A percentile compares a stretch with the other conserved stretches of the same genome.
phyloP scores from a whole-genome alignment of 176 grass and related monocot species.

The Carex parvula region DNA sequence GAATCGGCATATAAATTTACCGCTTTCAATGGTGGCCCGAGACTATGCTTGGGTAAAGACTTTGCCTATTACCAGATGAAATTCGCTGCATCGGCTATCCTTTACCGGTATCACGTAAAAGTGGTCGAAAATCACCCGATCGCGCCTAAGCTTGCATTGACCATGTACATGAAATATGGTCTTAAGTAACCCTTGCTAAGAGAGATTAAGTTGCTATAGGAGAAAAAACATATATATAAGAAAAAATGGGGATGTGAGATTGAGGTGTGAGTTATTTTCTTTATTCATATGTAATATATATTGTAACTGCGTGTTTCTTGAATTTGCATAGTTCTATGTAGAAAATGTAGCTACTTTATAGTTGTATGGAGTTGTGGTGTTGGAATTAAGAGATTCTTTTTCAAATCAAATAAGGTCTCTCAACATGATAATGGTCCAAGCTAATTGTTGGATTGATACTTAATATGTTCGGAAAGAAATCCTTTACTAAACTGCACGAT shows the following conservation, averaged over 20 bases:
- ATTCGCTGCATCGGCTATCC: slow-evolving; percentile 70
- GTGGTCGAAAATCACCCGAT: slow-evolving; percentile 64
- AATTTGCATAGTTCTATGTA: slow-evolving; percentile 15
- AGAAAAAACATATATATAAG: background rate
- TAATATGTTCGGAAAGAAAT: background rate
- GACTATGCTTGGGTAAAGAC: slow-evolving; percentile 90
- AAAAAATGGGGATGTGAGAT: background rate
- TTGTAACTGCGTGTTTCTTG: background rate
- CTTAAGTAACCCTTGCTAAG: slow-evolving; percentile 65
- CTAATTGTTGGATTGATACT: background rate
- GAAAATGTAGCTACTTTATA: background rate
- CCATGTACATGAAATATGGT: slow-evolving; percentile 95
- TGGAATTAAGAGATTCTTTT: slow-evolving; percentile 2
- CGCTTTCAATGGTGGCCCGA: slow-evolving; percentile 82
- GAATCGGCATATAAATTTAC: slow-evolving; percentile 96
- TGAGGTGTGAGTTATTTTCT: background rate
- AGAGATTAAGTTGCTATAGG: slow-evolving; percentile 34
- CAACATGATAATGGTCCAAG: background rate
- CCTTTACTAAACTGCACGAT: background rate
- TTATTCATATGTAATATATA: slow-evolving; percentile 22
- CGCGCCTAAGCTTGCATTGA: slow-evolving; percentile 76
- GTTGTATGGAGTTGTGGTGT: background rate
- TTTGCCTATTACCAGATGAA: slow-evolving; percentile 99
- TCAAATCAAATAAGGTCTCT: background rate
- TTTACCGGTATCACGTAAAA: slow-evolving; percentile 54